A percentile compares a stretch with the other conserved stretches of the same genome.
These are phyloP conservation scores for Quercus agrifolia DNA, from an alignment of 306 rosid species.

Conservation along the genomic window DNA sequence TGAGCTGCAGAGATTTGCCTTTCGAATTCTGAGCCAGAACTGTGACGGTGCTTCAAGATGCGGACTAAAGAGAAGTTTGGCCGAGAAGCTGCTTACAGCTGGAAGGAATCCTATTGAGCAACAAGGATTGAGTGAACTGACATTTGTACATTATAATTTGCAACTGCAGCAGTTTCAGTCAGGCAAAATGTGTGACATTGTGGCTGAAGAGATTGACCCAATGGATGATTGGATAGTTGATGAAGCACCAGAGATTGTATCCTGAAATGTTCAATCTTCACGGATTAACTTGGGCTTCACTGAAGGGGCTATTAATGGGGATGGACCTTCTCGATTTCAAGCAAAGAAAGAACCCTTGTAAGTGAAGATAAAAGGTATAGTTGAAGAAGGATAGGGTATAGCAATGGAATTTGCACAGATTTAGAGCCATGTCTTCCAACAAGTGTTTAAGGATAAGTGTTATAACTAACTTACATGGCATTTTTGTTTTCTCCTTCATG, in stretches of 20 bases:
- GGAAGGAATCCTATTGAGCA: slow-evolving; percentile 21
- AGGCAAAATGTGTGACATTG: neutral
- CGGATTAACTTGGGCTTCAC: neutral
- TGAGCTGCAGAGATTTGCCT: slow-evolving; percentile 29
- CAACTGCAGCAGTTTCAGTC: slow-evolving; percentile 19
- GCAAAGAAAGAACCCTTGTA: neutral
- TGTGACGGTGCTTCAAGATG: slow-evolving; percentile 20
- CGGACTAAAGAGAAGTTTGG: slow-evolving; percentile 17
- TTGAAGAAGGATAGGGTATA: neutral
- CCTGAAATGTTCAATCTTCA: neutral
- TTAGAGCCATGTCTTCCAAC: neutral
- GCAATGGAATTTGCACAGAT: neutral
- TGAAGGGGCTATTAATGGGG: neutral
- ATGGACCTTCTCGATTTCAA: neutral
- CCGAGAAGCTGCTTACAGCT: slow-evolving; percentile 19
- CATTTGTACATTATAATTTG: slow-evolving; percentile 24
- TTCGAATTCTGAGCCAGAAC: slow-evolving; percentile 25
- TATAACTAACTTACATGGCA: neutral
- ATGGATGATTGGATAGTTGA: slow-evolving; percentile 19
- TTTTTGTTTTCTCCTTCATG: neutral
- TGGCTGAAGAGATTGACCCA: slow-evolving; percentile 12
- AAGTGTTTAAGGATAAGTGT: neutral
- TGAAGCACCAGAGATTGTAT: neutral
- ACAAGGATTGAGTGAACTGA: slow-evolving; percentile 4
- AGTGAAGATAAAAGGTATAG: neutral